phyloP scores from a whole-genome alignment of 2,329 filamentous ascomycete genomes.

The Boeremia exigua region DNA sequence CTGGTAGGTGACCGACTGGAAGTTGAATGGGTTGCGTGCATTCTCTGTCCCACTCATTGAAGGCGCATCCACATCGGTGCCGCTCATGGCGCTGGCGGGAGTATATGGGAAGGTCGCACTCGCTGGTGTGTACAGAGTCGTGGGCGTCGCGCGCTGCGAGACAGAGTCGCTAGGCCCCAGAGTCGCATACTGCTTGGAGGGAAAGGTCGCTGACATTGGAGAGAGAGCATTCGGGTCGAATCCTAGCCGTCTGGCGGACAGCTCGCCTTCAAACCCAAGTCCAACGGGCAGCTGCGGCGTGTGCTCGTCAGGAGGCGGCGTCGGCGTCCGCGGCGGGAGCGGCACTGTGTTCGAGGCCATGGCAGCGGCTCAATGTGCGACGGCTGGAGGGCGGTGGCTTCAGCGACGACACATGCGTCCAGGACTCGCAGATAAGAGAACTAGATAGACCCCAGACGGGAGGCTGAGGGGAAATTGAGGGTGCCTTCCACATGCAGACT shows the following conservation, averaged over 20 bases:
- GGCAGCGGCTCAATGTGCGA: constrained; percentile 26
- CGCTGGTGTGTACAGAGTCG: constrained; percentile 39
- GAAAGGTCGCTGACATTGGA: constrained; percentile 49
- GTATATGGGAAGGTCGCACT: constrained; percentile 45
- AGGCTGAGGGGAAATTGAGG: constrained; percentile 32
- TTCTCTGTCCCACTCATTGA: constrained; percentile 43
- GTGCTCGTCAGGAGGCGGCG: constrained; percentile 65
- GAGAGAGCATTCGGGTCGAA: constrained; percentile 46
- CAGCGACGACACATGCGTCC: constrained; percentile 21
- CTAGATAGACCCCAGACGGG: constrained; percentile 20
- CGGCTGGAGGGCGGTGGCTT: constrained; percentile 24
- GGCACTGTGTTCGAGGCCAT: constrained; percentile 68
- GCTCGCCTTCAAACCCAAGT: constrained; percentile 42
- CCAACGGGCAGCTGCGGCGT: constrained; percentile 36
- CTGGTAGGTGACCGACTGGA: constrained; percentile 69
- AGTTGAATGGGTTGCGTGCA: constrained; percentile 83
- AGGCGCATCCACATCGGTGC: constrained; percentile 37
- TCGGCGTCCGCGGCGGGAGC: constrained; percentile 67
- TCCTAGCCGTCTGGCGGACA: constrained; percentile 33
- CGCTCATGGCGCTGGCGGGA: constrained; percentile 37
- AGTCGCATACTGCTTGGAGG: constrained; percentile 43
- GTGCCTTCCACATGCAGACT: constrained; percentile 30
- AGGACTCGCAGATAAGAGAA: constrained; percentile 20
- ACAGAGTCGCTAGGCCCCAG: constrained; percentile 44
- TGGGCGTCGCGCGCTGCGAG: constrained; percentile 43